Evolutionary conservation across 805 yeast species (phyloP), one percentile per base, ranked within the genome.

Genomic region (Starmera amethionina): DNA sequence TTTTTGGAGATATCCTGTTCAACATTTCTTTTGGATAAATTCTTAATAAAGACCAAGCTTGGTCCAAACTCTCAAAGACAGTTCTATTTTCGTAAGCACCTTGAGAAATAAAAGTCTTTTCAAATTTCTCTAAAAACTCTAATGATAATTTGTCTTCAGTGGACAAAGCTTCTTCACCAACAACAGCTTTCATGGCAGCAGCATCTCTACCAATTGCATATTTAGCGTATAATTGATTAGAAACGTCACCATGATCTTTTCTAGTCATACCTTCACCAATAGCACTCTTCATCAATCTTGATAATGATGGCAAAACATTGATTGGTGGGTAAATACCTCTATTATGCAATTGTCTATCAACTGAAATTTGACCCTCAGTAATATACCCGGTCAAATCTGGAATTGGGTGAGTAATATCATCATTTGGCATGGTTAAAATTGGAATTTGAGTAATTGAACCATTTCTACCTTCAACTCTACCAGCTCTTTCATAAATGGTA

Each of bases 231-330:
- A 93, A 76, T 74, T 93, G 99, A 73, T 93, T 93, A 28, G 97
- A 90, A 46, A 93, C 98, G 71, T 93, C 99, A 68, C 97, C 96
- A 61, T 93, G 99, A 65, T 93, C 99, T 68, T 90, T 90, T 73
- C 99, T 82, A 44, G 99, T 93, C 96, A 90, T 89, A 60, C 97
- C 97, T 67, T 94, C 98, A 71, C 99, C 99, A 67, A 93, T 93
- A 54, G 99, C 99, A 47, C 95, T 82, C 73, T 93, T 93, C 99
- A 93, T 93, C 65, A 93, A 79, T 72, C 99, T 87, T 42, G 97
- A 87, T 59, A 93, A 75, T 5, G 97, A 89, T 42, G 99, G 99
- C 62, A 93, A 76, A 35, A 93, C 99, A 61, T 93, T 93, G 66
- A 93, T 93, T 55, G 99, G 99, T 52, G 99, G 99, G 64, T 93